These are phyloP conservation scores for Dissophora globulifera DNA, from an alignment of 192 early-diverging fungal species.

Conservation along the genomic window DNA sequence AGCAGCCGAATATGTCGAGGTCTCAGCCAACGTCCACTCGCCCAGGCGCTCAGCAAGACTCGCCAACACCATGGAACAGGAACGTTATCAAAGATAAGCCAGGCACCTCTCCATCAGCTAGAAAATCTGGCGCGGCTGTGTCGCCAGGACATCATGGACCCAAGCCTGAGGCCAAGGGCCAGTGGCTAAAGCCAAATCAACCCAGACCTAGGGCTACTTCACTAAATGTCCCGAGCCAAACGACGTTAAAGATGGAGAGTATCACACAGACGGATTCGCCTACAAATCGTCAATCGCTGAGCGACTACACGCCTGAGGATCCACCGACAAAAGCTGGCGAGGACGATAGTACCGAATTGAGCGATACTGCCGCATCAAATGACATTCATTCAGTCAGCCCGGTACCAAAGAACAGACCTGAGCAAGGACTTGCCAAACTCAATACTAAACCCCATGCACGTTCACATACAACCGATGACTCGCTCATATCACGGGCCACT, in stretches of 20 bases:
- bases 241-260: background rate
- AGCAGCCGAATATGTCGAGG: constrained; percentile 8
- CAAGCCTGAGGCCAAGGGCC: constrained; percentile 6
- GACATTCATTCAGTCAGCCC: too few relatives aligned
- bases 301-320: constrained; percentile 18
- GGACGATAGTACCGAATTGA: constrained; percentile 22
- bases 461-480: background rate
- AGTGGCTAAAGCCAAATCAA: background rate
- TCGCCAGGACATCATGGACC: constrained; percentile 10
- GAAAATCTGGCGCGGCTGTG: background rate
- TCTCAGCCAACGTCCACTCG: background rate
- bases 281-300: constrained; percentile 9
- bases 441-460: background rate
- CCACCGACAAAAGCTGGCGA: constrained; percentile 8
- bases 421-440: background rate
- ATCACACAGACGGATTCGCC: background rate
- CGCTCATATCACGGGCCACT: background rate
- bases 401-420: too few relatives aligned
- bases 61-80: constrained; percentile 34
- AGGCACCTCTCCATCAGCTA: background rate
- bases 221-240: constrained; percentile 12
- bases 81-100: constrained; percentile 21
- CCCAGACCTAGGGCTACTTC: constrained; percentile 28
- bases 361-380: constrained; percentile 17
- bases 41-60: background rate